Evolutionary conservation across 345 rosid genomes (phyloP), one percentile per base, ranked within the genome.

Genomic region (Salix purpurea): DNA sequence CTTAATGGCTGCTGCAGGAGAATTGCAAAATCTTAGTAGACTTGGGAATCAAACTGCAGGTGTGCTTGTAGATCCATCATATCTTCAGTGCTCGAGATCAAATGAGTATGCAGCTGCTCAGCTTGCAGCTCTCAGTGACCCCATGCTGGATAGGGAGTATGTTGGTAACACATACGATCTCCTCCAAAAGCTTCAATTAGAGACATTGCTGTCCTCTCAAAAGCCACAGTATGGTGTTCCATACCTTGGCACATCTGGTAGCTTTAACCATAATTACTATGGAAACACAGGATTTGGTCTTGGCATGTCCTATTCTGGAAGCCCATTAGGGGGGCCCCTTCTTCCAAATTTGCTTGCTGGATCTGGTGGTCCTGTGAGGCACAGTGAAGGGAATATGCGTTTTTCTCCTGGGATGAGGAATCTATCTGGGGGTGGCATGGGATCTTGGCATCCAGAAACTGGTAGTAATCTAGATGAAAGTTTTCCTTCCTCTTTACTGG

Each of bases 281-380:
- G 90, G 91, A 54, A 89, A 87, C 83, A 80, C 87, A 34, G 83
- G 82, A 37, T 81, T 71, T 81, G 87, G 85, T 71, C 80, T 86
- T 78, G 92, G 88, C 69, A 80, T 89, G 87, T 73, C 89, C 56
- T 89, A 88, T 86, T 74, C 88, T 61, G 91, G 90, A 69, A 82
- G 79, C 76, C 85, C 86, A 23, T 58, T 82, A 42, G 89, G 74
- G 21, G 80, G 83, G 30, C 80, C 87, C 12, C 70, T 85, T 40
- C 84, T 88, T 85, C 83, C 89, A 14, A 87, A 78, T 71, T 85
- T 90, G 70, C 86, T 87, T 23, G 72, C 81, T 72, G 90, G 88
- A 54, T 81, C 86, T 6, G 89, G 88, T 26, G 85, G 84, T 79
- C 87, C 91, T 62, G 78, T 84, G 67, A 75, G 89, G 83, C 85